A percentile compares a stretch with the other conserved stretches of the same genome.
Conservation (phyloP, 345 rosid genomes). For the Raphanus raphanistrum region DNA sequence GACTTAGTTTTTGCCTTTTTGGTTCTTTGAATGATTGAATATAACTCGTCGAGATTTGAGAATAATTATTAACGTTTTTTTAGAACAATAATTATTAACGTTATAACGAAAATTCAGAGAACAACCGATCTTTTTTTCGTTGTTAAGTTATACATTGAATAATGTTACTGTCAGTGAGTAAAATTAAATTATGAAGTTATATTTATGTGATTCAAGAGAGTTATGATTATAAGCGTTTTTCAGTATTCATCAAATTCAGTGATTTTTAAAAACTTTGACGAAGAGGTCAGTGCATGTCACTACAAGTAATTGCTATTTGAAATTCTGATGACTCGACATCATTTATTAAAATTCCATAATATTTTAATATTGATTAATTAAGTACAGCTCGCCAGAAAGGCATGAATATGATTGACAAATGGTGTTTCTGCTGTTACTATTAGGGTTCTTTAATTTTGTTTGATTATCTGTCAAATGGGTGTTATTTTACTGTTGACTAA, state of each 20-base stretch:
- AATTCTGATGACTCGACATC: constrained; percentile 19
- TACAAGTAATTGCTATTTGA: constrained; percentile 12
- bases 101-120: constrained; percentile 2
- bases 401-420: constrained; percentile 27
- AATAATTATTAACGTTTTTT: background rate
- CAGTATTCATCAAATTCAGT: constrained; percentile 1
- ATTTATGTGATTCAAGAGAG: background rate
- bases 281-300: constrained; percentile 25
- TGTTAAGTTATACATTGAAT: constrained; percentile 10
- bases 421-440: constrained; percentile 24
- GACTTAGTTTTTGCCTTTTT: background rate
- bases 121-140: background rate
- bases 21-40: constrained; percentile 26
- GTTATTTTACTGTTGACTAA: constrained; percentile 1
- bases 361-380: background rate
- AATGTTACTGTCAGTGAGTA: constrained; percentile 10
- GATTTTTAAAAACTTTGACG: background rate
- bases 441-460: constrained; percentile 21
- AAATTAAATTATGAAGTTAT: background rate
- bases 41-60: constrained; percentile 5
- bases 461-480: constrained; percentile 9
- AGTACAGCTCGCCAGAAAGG: constrained; percentile 15
- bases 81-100: background rate
- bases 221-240: background rate
- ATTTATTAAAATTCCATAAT: background rate